phyloP scores from a whole-genome alignment of 768 basidiomycete species.

The Termitomyces bulborhizus region DNA sequence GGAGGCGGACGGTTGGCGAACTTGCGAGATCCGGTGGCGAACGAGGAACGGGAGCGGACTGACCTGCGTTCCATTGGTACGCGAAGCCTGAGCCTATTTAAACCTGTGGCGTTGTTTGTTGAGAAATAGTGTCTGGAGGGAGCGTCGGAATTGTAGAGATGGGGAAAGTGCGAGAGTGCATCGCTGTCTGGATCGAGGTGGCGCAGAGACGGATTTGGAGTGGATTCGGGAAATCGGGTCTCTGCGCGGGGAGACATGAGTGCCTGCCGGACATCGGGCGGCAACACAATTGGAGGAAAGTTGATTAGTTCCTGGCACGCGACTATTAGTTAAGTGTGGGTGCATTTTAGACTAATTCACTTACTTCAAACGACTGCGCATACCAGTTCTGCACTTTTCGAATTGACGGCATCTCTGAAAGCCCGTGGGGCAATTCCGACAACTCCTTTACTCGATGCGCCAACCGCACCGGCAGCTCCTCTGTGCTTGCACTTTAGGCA shows the following conservation, averaged over 20 bases:
- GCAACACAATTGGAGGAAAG: constrained; percentile 74
- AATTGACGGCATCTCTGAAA: constrained; percentile 88
- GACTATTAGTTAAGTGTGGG: background rate
- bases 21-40: background rate
- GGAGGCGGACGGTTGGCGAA: background rate
- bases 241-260: constrained; percentile 44
- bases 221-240: constrained; percentile 58
- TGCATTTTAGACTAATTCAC: constrained; percentile 16
- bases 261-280: constrained; percentile 62
- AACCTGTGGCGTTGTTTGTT: constrained; percentile 17
- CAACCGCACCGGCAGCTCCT: constrained; percentile 92
- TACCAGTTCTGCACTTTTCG: constrained; percentile 98
- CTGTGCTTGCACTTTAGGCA: constrained; percentile 19
- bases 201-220: constrained; percentile 72
- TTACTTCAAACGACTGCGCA: constrained; percentile 94
- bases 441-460: constrained; percentile 96
- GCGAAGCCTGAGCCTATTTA: constrained; percentile 58
- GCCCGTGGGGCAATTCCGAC: constrained; percentile 87
- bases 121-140: background rate
- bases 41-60: constrained; percentile 15
- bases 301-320: constrained; percentile 73
- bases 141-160: constrained; percentile 3
- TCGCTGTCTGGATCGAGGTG: constrained; percentile 28
- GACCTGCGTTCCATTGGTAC: constrained; percentile 84
- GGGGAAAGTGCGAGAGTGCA: background rate